phyloP scores from a whole-genome alignment of 176 grass and related monocot genomes.

The Paspalum notatum region DNA sequence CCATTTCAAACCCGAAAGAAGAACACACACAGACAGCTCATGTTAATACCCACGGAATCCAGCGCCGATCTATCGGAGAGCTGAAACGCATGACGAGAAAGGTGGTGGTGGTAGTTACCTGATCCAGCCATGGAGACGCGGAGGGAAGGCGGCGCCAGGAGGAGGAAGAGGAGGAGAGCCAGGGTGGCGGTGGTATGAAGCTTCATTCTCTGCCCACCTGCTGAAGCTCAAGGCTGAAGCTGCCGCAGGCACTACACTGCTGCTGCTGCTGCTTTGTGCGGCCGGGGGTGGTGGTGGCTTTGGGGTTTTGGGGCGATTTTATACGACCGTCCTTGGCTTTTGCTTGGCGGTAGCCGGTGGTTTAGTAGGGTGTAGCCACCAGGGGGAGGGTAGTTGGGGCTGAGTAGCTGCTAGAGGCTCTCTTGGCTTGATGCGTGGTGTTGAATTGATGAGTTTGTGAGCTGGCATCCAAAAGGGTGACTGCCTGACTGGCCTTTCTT shows the following conservation, averaged over 20 bases:
- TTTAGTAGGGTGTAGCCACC: not conserved
- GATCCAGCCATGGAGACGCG: conserved; percentile 60
- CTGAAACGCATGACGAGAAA: not conserved
- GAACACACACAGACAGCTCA: not conserved
- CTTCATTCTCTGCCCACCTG: conserved; percentile 44
- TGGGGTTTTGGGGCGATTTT: conserved; percentile 47
- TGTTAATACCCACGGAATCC: not conserved
- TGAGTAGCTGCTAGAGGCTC: not conserved
- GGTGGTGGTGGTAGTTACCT: conserved; percentile 39
- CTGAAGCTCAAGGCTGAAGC: not conserved
- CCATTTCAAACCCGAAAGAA: not conserved
- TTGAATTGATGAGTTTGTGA: conserved; percentile 38
- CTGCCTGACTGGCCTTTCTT: not conserved
- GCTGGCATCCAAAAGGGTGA: conserved; percentile 40
- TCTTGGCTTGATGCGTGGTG: no score
- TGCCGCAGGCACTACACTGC: not conserved
- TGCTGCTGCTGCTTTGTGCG: conserved; percentile 3
- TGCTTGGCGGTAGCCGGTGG: not conserved
- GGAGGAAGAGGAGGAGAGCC: conserved; percentile 51
- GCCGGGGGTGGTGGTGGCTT: not conserved
- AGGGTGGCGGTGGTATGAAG: conserved; percentile 22
- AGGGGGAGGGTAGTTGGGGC: conserved; percentile 22
- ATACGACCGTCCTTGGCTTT: conserved; percentile 25
- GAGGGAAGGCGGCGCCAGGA: conserved; percentile 44
- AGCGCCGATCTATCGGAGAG: not conserved